Base-by-base conservation (phyloP, 2,329 filamentous ascomycete species). In the Apiospora marii region DNA sequence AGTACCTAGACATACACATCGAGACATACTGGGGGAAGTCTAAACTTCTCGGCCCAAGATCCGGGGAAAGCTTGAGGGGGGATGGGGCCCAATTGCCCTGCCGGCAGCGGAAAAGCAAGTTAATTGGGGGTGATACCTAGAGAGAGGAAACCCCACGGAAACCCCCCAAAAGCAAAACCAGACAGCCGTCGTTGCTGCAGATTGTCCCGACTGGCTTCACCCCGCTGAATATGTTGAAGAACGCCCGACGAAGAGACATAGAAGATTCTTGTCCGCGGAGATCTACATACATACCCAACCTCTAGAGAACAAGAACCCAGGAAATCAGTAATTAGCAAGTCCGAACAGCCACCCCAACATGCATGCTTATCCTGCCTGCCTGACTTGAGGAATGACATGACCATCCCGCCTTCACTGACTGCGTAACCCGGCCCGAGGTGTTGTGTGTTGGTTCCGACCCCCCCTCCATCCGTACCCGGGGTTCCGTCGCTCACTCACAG, bases 381-480 rank as follows among this genome's bases (percentile, higher is more conserved):
- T 13, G 24, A 27, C 51, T 34, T 37, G 16, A 64, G 14, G 34
- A 64, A 64, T 41, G 30, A 41, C 22, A 64, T 41, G 30, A 41
- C 22, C 34, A 64, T 41, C 58, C 58, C 34, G 58, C 58, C n/a
- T 64, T 19, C 58, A 41, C 34, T 41, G 19, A 22, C 22, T n/a
- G 12, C 41, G 30, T 8, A 10, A 12, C 34, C 34, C 58, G 58
- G 58, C 58, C 58, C 58, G 58, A 64, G 53, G 22, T 4, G 53
- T 61, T 16, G 8, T 41, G 58, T 41, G 58, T 64, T 64, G 58
- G 58, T 64, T 64, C 58, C 34, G 58, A 64, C 19, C 34, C 53
- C 53, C 53, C 34, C 53, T 30, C 53, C 4, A 37, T 27, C 30
- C 24, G 5, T 30, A 27, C 14, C 24, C 24, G 51, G 24, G 51